Percentiles rank a stretch among this genome's conserved stretches.
Conservation (phyloP, 768 basidiomycete species). For the Kondoa subrosea region DNA sequence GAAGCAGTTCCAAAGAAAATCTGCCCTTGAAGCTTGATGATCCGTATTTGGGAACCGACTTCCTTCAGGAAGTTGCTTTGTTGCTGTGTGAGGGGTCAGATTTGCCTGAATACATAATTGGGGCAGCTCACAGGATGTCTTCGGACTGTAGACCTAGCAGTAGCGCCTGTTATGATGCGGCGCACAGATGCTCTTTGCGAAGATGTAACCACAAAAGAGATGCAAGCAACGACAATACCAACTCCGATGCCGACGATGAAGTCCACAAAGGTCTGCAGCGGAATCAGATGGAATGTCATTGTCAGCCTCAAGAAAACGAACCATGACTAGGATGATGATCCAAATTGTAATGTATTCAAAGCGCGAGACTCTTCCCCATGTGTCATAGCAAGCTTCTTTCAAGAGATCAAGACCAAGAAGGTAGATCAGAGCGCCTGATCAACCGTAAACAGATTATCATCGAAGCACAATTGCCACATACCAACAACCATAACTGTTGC, state of each 20-base stretch:
- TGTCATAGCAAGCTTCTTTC: slow-evolving; percentile 94
- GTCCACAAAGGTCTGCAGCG: slow-evolving; percentile 44
- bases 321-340: slow-evolving; percentile 55
- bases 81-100: slow-evolving; percentile 29
- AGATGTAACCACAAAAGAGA: slow-evolving; percentile 95
- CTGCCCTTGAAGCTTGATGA: slow-evolving; percentile 77
- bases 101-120: neutral
- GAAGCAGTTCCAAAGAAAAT: slow-evolving; percentile 88
- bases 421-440: slow-evolving; percentile 47
- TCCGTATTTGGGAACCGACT: slow-evolving; percentile 63
- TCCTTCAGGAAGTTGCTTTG: slow-evolving; percentile 83
- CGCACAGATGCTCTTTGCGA: slow-evolving; percentile 73
- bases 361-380: slow-evolving; percentile 65
- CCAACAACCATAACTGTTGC: slow-evolving; percentile 29
- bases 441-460: neutral
- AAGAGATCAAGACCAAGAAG: slow-evolving; percentile 85
- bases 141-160: slow-evolving; percentile 76
- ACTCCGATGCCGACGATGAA: slow-evolving; percentile 86
- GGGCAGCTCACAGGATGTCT: slow-evolving; percentile 37
- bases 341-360: slow-evolving; percentile 39
- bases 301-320: slow-evolving; percentile 27
- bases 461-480: neutral
- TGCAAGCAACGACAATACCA: slow-evolving; percentile 39
- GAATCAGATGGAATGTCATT: slow-evolving; percentile 26
- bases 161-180: slow-evolving; percentile 60